Conservation (phyloP, 2,329 filamentous ascomycete genomes). For the Fusarium vanettenii region DNA sequence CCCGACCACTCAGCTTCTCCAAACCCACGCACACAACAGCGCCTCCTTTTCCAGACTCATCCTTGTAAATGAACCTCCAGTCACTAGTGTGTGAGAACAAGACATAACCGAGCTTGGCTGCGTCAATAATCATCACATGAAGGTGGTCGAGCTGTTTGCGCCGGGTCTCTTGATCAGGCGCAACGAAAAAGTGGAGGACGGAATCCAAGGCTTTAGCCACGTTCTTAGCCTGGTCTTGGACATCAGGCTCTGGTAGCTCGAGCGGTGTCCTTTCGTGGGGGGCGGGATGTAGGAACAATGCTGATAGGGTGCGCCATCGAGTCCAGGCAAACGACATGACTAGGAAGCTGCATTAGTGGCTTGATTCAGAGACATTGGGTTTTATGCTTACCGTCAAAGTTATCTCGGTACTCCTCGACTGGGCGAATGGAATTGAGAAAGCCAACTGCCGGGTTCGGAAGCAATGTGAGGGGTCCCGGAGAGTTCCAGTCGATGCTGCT, state of each 20-base stretch:
- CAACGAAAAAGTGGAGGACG: background rate
- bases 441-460: background rate
- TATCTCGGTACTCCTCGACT: background rate
- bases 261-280: background rate
- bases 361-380: background rate
- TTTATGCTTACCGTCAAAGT: background rate
- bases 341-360: background rate
- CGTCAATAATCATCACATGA: background rate
- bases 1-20: background rate
- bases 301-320: conserved; percentile 3
- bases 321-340: conserved; percentile 1
- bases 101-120: background rate
- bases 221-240: background rate
- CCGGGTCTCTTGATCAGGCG: background rate
- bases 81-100: conserved; percentile 5
- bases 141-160: background rate
- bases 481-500: background rate
- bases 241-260: background rate
- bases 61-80: background rate
- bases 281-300: background rate
- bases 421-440: background rate
- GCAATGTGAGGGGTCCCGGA: background rate
- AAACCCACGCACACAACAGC: background rate
- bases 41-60: background rate
- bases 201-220: background rate